Conservation (phyloP, 305 asterid genomes). For the Fraxinus velutina region DNA sequence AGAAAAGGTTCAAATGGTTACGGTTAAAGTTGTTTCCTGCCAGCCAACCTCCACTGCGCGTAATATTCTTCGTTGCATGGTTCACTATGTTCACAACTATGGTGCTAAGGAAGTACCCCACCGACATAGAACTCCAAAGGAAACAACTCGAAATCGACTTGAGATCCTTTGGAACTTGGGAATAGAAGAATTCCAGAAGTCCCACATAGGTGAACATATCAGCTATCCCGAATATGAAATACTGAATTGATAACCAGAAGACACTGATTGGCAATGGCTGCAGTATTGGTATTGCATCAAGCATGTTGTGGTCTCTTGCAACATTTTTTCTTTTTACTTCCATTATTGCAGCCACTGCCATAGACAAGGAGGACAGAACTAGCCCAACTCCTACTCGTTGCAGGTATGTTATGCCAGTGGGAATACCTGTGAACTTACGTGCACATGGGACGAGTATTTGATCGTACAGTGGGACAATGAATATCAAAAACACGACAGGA, state of each 20-base stretch:
- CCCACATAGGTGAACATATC: slow-evolving; percentile 82
- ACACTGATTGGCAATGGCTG: slow-evolving; percentile 68
- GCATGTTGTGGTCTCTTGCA: slow-evolving; percentile 44
- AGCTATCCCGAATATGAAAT: slow-evolving; percentile 73
- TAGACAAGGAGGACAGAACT: slow-evolving; percentile 57
- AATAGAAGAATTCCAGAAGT: slow-evolving; percentile 68
- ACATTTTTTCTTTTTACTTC: slow-evolving; percentile 62
- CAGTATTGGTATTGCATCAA: slow-evolving; percentile 48
- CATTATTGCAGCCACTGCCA: slow-evolving; percentile 58
- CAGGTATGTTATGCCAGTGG: slow-evolving; percentile 68
- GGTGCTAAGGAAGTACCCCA: slow-evolving; percentile 65
- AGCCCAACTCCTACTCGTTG: slow-evolving; percentile 78
- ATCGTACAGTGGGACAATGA: slow-evolving; percentile 60
- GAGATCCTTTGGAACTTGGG: slow-evolving; percentile 57
- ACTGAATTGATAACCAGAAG: slow-evolving; percentile 72
- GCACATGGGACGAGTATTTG: slow-evolving; percentile 49
- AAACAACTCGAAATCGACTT: slow-evolving; percentile 71
- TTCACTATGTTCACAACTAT: slow-evolving; percentile 64
- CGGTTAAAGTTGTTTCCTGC: slow-evolving; percentile 65
- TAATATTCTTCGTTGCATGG: slow-evolving; percentile 37
- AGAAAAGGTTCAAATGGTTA: slow-evolving; percentile 63
- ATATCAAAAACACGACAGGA: slow-evolving; percentile 46
- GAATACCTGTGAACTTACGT: slow-evolving; percentile 52
- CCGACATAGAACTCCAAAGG: slow-evolving; percentile 65
- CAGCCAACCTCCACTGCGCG: slow-evolving; percentile 65